These are phyloP conservation scores for Grifola frondosa DNA, from an alignment of 1,284 basidiomycete species.

Conservation along the genomic window DNA sequence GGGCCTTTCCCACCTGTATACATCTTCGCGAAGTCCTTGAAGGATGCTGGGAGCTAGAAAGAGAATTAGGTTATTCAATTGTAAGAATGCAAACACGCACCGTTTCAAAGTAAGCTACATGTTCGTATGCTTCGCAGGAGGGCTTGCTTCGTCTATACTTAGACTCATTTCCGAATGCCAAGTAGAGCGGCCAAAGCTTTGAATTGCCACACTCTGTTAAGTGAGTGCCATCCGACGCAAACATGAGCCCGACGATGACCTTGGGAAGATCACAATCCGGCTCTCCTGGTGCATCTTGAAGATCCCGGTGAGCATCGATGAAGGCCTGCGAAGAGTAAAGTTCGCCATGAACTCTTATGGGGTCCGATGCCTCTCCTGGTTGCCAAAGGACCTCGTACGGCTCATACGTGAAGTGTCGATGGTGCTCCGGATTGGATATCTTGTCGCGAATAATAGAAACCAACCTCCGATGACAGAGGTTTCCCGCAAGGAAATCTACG, in stretches of 20 bases:
- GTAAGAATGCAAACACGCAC: too few species aligned
- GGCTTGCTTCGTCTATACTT: conserved; percentile 26
- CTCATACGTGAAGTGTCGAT: background rate
- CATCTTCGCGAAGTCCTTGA: background rate
- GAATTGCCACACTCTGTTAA: conserved; percentile 22
- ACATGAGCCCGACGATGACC: conserved; percentile 2
- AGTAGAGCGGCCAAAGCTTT: conserved; percentile 33
- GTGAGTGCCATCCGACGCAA: conserved; percentile 1
- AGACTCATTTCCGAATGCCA: conserved; percentile 29
- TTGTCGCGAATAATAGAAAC: background rate
- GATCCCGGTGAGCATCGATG: conserved; percentile 1
- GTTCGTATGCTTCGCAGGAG: conserved; percentile 15
- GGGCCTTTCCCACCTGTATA: background rate
- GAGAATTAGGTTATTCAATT: too few species aligned
- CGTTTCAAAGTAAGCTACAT: conserved; percentile 25
- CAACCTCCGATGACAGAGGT: too few species aligned
- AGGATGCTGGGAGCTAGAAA: conserved; percentile 5
- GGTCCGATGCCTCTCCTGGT: too few species aligned
- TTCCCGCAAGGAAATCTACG: too few species aligned
- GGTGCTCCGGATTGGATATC: background rate
- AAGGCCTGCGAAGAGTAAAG: background rate
- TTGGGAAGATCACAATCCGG: background rate
- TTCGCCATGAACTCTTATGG: background rate
- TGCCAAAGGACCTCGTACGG: background rate
- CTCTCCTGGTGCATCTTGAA: conserved; percentile 4